phyloP scores from a whole-genome alignment of 371 early-diverging fungal species.

The Mucor circinelloides region DNA sequence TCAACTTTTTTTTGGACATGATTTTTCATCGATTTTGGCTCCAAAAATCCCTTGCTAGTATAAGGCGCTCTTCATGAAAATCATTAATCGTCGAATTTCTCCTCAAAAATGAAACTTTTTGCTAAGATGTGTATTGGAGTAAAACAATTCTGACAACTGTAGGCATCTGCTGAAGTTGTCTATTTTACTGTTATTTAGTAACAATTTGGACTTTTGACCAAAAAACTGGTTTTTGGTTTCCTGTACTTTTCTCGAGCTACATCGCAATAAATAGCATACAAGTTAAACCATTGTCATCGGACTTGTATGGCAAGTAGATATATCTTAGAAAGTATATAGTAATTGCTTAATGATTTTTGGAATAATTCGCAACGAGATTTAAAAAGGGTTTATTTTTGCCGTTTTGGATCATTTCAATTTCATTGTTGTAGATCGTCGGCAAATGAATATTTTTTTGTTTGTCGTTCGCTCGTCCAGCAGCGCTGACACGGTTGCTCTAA shows the following conservation, averaged over 20 bases:
- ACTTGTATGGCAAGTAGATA: not conserved
- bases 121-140: not conserved
- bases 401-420: no score
- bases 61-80: not conserved
- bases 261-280: not conserved
- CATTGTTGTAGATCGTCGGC: no score
- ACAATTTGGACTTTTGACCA: not conserved
- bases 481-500: no score
- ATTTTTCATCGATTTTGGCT: not conserved
- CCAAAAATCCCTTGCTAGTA: not conserved
- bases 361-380: no score
- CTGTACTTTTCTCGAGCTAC: not conserved
- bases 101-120: not conserved
- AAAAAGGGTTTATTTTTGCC: no score
- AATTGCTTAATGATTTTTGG: no score
- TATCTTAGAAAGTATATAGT: not conserved
- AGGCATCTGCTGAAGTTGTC: not conserved
- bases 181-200: not conserved
- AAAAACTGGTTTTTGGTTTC: not conserved
- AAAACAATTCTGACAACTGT: not conserved
- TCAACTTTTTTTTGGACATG: not conserved
- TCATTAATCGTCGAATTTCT: not conserved
- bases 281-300: not conserved
- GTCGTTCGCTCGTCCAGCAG: no score
- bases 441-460: no score